Evolutionary conservation across 331 rosid genomes (phyloP), one percentile per base, ranked within the genome.

Genomic region (Stylosanthes scabra): DNA sequence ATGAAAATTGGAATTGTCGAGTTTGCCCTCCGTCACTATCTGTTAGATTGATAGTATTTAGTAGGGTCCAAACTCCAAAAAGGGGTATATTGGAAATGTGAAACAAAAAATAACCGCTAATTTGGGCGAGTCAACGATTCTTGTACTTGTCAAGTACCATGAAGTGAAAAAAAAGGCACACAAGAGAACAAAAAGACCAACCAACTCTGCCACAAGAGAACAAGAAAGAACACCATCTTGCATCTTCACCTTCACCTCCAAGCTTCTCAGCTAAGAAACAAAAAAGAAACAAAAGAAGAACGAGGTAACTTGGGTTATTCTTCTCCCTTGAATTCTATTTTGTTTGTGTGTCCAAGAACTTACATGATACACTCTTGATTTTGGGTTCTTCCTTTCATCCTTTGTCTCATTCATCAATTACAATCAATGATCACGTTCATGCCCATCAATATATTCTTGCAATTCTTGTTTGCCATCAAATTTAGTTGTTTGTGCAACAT

Each of bases 101-200:
- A 39, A 51, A 49, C 39, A 45, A 50, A 57, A 68, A 2, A 68
- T 44, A 76, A 83, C 87, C 76, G 82, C 80, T 37, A 29, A 39
- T 72, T 70, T 72, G 58, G 71, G 47, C 70, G 58, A 25, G 7
- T 65, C 80, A 79, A 72, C 77, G 70, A 72, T 79, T 58, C 76
- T 9, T 37, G 79, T 34, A 56, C 59, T 74, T 72, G 11, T 55
- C 9, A 66, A 61, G 44, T 55, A 54, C 56, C 14, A 5, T n/a
- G 56, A 2, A 4, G 1, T 11, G 2, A 47, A 10, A 0, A 10
- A 47, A 47, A 2, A 47, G 25, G 52, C 52, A 11, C 56, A 50
- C 5, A 50, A 13, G n/a, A 13, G 55, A 50, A 50, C 55, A 50
- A 50, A 50, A 50, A 50, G 56, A 50, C 20, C 20, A 50, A n/a